Base-by-base conservation (phyloP, 169 alveolate genomes). In the Plasmodium reichenowi region DNA sequence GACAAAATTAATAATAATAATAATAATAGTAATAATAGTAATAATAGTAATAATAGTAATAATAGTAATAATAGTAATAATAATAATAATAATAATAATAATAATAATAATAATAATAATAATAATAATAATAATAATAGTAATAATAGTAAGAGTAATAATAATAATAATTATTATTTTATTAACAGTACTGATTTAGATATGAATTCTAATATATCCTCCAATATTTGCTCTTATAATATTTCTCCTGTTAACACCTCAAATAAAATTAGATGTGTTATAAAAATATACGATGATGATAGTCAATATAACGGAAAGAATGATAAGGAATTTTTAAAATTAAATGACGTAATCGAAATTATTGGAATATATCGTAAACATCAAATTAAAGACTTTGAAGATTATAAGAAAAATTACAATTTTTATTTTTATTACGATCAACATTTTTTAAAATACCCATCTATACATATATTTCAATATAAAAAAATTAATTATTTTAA, bases 261-360 rank as follows among this genome's bases (percentile, higher is more conserved):
- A 32, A 54, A 38, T 15, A 74, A 83, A 68, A 32, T 68, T 24
- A 68, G 83, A 26, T 83, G 91, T 15, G 70, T 83, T 43, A 22
- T 83, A 56, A 83, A 83, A 83, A 83, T 83, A 68, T 83, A 83
- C 43, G 91, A 83, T 72, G 85, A 68, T 43, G 59, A 83, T 56
- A 83, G 91, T 48, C 91, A 83, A 58, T 83, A 83, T 48, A 83
- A 83, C 64, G 91, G 91, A 5, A 67, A 54, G 43, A 83, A 83
- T 60, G 83, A 26, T 12, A 43, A 83, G 2, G 68, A 67, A 29
- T 83, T 83, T 48, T 47, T 83, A 83, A 83, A 83, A 56, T 62
- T 83, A 63, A 83, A 83, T 68, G 91, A 83, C 29, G 43, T 83
- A 32, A 83, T 83, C 58, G 91, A 83, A 83, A 32, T 83, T 13